phyloP scores from a whole-genome alignment of 176 grass and related monocot species.

The Hsuehochloa calcarea region DNA sequence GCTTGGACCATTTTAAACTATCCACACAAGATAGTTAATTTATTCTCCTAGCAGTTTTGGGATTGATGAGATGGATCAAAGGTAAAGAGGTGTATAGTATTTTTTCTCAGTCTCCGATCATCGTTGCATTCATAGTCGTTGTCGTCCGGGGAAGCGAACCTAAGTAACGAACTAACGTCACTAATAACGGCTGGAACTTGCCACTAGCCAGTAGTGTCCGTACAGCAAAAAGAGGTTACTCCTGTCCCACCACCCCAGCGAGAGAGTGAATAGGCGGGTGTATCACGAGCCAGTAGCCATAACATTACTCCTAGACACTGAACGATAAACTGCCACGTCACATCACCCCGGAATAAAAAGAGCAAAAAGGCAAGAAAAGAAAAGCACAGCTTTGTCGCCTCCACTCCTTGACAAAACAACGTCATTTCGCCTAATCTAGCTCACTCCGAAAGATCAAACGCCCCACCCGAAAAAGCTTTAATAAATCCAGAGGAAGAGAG shows the following conservation, averaged over 20 bases:
- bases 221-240: not conserved
- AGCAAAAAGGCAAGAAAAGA: not conserved
- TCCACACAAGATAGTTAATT: too few species aligned
- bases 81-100: too few species aligned
- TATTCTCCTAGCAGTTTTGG: too few species aligned
- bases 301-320: not conserved
- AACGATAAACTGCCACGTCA: not conserved
- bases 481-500: not conserved
- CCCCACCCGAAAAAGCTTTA: not conserved
- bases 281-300: not conserved
- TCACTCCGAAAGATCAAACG: slow-evolving; percentile 37
- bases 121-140: too few species aligned
- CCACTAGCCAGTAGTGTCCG: not conserved
- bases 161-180: not conserved
- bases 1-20: too few species aligned
- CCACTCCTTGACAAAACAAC: not conserved
- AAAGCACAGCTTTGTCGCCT: not conserved
- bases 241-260: not conserved
- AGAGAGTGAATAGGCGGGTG: not conserved
- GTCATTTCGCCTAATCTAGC: slow-evolving; percentile 25
- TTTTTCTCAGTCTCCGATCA: too few species aligned
- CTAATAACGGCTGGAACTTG: not conserved
- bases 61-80: too few species aligned
- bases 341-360: not conserved
- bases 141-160: not conserved